Percentiles rank a stretch among this genome's conserved stretches.
These are phyloP conservation scores for Globisporangium ultimum DNA, from an alignment of 352 stramenopile species.

Conservation along the genomic window DNA sequence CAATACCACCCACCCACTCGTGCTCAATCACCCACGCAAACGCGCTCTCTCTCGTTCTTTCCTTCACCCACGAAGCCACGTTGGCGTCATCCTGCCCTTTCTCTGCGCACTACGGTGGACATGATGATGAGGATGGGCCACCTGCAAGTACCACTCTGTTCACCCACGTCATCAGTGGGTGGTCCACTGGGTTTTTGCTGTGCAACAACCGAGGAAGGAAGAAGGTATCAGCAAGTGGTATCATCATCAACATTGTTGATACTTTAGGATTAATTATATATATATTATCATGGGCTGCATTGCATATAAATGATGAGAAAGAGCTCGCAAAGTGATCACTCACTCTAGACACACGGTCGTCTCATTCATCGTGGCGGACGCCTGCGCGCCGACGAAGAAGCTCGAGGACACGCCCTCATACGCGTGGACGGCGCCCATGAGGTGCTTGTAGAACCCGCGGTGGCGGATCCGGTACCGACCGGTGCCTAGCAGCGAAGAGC, in stretches of 20 bases:
- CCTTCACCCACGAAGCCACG: background rate
- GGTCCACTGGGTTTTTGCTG: too few species aligned
- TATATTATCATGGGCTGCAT: background rate
- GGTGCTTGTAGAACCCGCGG: conserved; percentile 8
- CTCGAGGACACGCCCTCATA: conserved; percentile 11
- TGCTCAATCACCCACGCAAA: too few species aligned
- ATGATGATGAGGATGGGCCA: background rate
- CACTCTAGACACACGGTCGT: background rate
- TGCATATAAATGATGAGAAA: background rate
- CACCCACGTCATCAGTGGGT: too few species aligned
- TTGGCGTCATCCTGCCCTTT: background rate
- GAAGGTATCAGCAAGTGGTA: too few species aligned
- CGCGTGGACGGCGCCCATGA: conserved; percentile 3
- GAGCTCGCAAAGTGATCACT: background rate
- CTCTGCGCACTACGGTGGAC: background rate
- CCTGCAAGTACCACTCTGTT: too few species aligned
- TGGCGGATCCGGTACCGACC: conserved; percentile 12
- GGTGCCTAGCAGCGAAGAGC: conserved; percentile 3
- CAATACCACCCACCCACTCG: too few species aligned
- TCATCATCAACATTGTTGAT: too few species aligned
- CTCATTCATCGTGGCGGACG: background rate
- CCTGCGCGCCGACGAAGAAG: conserved; percentile 8
- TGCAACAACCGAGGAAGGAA: too few species aligned
- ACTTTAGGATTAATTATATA: background rate
- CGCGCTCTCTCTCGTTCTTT: background rate